Evolutionary conservation across 148 eudicot species (phyloP).

Genomic region (Rhododendron vialii): DNA sequence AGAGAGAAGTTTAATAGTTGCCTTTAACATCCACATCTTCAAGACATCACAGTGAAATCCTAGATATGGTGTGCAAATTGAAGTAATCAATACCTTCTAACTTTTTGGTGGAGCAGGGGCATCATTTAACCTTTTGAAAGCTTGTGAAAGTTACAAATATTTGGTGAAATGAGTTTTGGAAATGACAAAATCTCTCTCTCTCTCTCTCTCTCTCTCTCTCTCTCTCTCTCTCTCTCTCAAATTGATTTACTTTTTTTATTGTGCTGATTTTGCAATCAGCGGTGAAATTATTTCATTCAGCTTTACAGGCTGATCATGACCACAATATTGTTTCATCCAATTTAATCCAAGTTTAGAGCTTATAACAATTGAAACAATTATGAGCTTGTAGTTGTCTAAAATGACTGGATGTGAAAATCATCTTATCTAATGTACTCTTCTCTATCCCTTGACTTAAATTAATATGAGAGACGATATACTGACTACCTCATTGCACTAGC

Average conservation of each 20-base stretch:
- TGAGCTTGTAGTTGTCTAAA: not conserved
- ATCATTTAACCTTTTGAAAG: not conserved
- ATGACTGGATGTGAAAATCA: not conserved
- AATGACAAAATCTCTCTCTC: not conserved
- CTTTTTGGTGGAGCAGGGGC: not conserved
- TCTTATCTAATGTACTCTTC: no score
- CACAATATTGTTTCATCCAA: not conserved
- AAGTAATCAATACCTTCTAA: not conserved
- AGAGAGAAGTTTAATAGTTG: not conserved
- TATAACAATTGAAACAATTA: not conserved
- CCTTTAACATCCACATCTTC: not conserved
- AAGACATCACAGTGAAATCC: not conserved
- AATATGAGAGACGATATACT: no score
- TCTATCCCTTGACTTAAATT: no score
- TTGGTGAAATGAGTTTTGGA: not conserved
- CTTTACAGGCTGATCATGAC: not conserved
- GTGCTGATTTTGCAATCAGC: not conserved
- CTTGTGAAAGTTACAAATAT: not conserved
- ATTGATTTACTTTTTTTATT: not conserved
- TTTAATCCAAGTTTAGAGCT: not conserved
- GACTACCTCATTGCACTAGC: no score
- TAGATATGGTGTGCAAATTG: not conserved
- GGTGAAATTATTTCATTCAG: not conserved
- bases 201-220: not conserved
- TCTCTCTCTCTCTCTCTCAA: not conserved